Conservation (phyloP, 148 eudicot species). For the Camellia sinensis region DNA sequence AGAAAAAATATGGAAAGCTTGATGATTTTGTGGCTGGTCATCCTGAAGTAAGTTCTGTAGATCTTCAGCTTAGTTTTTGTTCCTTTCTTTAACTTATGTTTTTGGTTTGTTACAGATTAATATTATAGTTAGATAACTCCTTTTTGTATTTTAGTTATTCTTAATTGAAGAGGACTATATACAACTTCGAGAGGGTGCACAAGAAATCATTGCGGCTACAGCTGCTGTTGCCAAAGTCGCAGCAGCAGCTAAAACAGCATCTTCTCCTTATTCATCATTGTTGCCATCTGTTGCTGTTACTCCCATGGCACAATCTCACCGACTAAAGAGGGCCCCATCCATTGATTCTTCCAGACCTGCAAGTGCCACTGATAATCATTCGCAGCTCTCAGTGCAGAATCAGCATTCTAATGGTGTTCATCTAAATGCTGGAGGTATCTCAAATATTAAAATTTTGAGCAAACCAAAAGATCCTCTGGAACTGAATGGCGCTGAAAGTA, state of each 20-base stretch:
- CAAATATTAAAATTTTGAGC: conserved; percentile 66
- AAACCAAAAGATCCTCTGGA: conserved; percentile 58
- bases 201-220: conserved; percentile 84
- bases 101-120: background rate
- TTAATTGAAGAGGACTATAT: conserved; percentile 84
- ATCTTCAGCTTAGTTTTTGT: background rate
- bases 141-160: conserved; percentile 55
- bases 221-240: conserved; percentile 92
- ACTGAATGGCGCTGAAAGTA: conserved; percentile 34
- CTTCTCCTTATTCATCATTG: conserved; percentile 48
- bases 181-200: conserved; percentile 93
- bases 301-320: conserved; percentile 73
- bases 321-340: conserved; percentile 53
- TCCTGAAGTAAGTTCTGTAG: conserved; percentile 75
- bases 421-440: conserved; percentile 37
- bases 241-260: conserved; percentile 68
- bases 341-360: conserved; percentile 27
- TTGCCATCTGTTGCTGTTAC: conserved; percentile 91
- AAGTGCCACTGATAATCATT: conserved; percentile 30
- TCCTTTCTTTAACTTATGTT: background rate
- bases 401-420: conserved; percentile 49
- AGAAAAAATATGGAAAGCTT: conserved; percentile 84
- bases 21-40: conserved; percentile 88
- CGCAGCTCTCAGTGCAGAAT: conserved; percentile 28
- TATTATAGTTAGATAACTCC: background rate